Percentiles rank a stretch among this genome's conserved stretches.
phyloP scores from a whole-genome alignment of 192 early-diverging fungal genomes.

The Linnemannia exigua region DNA sequence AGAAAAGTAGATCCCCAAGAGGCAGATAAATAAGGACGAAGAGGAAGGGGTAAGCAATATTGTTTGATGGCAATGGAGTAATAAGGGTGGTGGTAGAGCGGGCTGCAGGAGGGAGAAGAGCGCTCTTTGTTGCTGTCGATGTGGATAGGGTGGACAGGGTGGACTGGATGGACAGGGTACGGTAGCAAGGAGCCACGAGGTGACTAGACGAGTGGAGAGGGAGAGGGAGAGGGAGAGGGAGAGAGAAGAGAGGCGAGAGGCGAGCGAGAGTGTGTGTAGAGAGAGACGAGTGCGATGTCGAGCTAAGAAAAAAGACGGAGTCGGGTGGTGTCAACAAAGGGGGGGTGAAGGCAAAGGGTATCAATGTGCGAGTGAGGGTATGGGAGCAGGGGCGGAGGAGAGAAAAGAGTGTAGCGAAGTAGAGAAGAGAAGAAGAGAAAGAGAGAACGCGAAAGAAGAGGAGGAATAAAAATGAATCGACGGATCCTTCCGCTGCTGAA shows the following conservation, averaged over 20 bases:
- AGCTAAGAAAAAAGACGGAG: background rate
- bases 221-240: constrained; percentile 1
- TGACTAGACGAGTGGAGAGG: background rate
- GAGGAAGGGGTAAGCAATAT: background rate
- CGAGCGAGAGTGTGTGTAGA: background rate
- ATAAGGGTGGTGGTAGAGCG: background rate
- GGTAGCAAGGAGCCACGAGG: background rate
- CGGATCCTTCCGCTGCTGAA: too few relatives aligned
- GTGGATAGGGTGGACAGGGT: too few relatives aligned
- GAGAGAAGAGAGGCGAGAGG: background rate
- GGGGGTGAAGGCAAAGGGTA: background rate
- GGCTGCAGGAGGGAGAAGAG: background rate
- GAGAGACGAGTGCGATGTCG: too few relatives aligned
- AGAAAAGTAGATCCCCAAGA: background rate
- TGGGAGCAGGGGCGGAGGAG: background rate
- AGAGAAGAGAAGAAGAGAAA: background rate
- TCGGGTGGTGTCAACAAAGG: background rate
- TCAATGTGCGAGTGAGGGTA: background rate
- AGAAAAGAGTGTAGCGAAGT: background rate
- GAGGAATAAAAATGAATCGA: background rate
- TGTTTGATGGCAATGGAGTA: background rate
- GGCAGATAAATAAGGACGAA: background rate
- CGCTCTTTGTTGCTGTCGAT: background rate
- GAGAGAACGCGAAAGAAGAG: background rate
- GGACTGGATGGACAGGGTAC: too few relatives aligned